phyloP scores from a whole-genome alignment of 768 basidiomycete genomes.

The Clathrus columnatus region DNA sequence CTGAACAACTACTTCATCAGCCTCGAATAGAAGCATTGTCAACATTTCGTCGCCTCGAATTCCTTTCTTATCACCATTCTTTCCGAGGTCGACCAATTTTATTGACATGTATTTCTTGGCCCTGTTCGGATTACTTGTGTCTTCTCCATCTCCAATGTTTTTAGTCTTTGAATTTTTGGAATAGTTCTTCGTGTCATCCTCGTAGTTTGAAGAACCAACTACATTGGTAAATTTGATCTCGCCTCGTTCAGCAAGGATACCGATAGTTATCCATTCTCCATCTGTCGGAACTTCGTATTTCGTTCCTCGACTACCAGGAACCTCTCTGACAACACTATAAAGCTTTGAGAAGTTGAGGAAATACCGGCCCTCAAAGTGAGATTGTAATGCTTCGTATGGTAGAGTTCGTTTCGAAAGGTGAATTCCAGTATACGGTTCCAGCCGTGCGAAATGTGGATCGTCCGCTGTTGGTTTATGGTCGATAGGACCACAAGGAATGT shows the following conservation, averaged over 20 bases:
- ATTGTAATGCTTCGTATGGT: conserved; percentile 69
- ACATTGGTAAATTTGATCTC: conserved; percentile 57
- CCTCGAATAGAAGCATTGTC: conserved; percentile 80
- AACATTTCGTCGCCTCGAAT: conserved; percentile 79
- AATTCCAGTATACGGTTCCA: conserved; percentile 91
- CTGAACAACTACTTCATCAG: conserved; percentile 46
- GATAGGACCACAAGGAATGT: conserved; percentile 62
- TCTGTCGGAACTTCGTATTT: conserved; percentile 81
- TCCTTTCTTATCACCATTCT: conserved; percentile 46
- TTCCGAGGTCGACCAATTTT: conserved; percentile 76
- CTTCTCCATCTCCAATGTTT: conserved; percentile 25
- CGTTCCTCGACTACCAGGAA: conserved; percentile 60
- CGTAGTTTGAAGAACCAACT: neutral
- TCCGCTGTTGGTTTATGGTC: conserved; percentile 63
- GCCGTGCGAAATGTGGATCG: conserved; percentile 64
- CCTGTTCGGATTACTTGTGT: conserved; percentile 31
- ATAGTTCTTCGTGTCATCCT: conserved; percentile 18
- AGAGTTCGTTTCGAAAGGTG: conserved; percentile 55
- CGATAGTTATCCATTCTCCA: conserved; percentile 94
- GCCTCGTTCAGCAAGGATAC: conserved; percentile 87
- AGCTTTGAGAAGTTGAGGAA: conserved; percentile 83
- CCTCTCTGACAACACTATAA: conserved; percentile 75
- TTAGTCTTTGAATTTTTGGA: conserved; percentile 23
- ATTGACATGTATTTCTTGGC: conserved; percentile 83
- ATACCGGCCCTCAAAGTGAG: conserved; percentile 74